phyloP scores from a whole-genome alignment of 1,284 basidiomycete species.

The Ceratorhiza oryzae-sativae region DNA sequence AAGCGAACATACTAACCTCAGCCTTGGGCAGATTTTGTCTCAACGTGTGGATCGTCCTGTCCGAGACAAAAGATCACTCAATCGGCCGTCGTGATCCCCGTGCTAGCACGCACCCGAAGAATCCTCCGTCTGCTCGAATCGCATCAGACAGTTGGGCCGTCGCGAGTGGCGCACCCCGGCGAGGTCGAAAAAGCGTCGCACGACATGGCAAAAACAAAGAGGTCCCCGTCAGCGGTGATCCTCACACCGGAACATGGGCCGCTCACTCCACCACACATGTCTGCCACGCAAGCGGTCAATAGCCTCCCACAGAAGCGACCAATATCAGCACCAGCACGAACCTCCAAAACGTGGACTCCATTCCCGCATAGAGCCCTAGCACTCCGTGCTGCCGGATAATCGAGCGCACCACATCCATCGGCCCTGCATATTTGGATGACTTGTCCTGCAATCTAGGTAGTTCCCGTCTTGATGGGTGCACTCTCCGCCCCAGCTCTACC shows the following conservation, averaged over 20 bases:
- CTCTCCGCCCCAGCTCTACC: constrained; percentile 39
- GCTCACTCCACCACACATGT: constrained; percentile 77
- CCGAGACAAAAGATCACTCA: not conserved
- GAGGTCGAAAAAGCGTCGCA: constrained; percentile 38
- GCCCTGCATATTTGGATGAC: constrained; percentile 65
- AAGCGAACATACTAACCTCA: constrained; percentile 59
- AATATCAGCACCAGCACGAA: constrained; percentile 48
- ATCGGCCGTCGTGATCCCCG: not conserved
- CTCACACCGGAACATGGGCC: not conserved
- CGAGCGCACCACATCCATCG: constrained; percentile 87
- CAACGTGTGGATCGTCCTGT: constrained; percentile 50
- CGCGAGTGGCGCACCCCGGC: not conserved
- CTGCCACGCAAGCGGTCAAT: constrained; percentile 51
- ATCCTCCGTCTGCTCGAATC: constrained; percentile 70
- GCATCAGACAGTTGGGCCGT: not conserved
- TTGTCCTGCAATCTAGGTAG: constrained; percentile 84
- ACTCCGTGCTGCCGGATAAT: constrained; percentile 79
- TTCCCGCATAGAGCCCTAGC: constrained; percentile 85
- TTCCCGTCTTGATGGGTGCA: not conserved
- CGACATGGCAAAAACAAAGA: not conserved
- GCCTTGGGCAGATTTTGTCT: constrained; percentile 82
- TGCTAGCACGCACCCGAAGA: constrained; percentile 67
- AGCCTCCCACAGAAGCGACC: constrained; percentile 3
- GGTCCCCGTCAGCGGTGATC: not conserved
- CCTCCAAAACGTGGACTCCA: constrained; percentile 98